Percentiles rank a stretch among this genome's conserved stretches.
Evolutionary conservation across 306 rosid genomes (phyloP).

Genomic region (Fagus crenata): DNA sequence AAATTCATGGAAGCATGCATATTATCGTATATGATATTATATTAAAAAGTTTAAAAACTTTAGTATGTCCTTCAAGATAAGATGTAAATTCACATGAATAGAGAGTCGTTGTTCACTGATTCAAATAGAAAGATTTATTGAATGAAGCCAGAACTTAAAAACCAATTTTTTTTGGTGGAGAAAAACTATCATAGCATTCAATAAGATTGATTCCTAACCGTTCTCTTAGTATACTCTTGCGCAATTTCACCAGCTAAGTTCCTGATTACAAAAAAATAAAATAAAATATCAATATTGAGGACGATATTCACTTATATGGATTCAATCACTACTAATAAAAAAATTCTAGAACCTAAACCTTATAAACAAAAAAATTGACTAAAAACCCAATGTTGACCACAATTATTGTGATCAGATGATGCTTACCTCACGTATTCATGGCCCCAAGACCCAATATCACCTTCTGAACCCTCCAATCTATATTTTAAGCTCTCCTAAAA

Average conservation of each 20-base stretch:
- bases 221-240: constrained; percentile 66
- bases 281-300: constrained; percentile 3
- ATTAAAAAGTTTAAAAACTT: not conserved
- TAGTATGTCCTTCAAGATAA: not conserved
- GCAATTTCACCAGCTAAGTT: constrained; percentile 96
- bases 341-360: not conserved
- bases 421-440: constrained; percentile 96
- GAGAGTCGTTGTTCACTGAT: not conserved
- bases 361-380: not conserved
- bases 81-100: not conserved
- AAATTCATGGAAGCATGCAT: constrained; percentile 4
- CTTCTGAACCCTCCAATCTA: constrained; percentile 81
- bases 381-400: not conserved
- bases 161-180: no score
- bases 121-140: not conserved
- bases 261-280: constrained; percentile 36
- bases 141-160: no score
- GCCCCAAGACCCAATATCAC: constrained; percentile 98
- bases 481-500: constrained; percentile 89
- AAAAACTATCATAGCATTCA: constrained; percentile 6
- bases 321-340: not conserved
- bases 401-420: not conserved
- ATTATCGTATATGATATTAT: not conserved
- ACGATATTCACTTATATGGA: constrained; percentile 3
- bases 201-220: constrained; percentile 49